Conservation (phyloP, 2,329 filamentous ascomycete species). For the Colletotrichum brevisporum region DNA sequence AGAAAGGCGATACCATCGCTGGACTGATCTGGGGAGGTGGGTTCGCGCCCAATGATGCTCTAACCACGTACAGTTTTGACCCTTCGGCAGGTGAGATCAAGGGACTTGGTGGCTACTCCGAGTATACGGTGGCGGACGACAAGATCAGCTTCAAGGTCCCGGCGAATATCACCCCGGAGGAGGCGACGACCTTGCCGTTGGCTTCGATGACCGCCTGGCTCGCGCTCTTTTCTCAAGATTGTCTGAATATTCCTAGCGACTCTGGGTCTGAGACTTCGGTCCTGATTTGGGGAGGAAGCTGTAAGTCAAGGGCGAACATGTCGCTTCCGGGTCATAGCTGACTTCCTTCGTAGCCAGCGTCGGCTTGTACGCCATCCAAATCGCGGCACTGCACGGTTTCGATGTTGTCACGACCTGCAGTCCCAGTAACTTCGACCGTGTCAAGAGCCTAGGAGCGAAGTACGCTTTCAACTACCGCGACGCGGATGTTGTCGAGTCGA, state of each 20-base stretch:
- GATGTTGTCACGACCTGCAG: conserved; percentile 54
- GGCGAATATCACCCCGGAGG: conserved; percentile 43
- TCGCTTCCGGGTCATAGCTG: accelerated
- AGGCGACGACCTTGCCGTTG: conserved; percentile 56
- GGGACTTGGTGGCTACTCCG: conserved; percentile 54
- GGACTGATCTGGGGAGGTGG: conserved; percentile 49
- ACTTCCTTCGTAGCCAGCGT: conserved; percentile 50
- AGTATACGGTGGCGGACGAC: conserved; percentile 58
- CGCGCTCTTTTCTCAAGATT: conserved; percentile 54
- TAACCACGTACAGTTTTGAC: background rate
- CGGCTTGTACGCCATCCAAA: conserved; percentile 53
- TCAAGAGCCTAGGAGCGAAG: conserved; percentile 50
- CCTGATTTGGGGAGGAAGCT: conserved; percentile 61
- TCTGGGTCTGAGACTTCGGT: conserved; percentile 42
- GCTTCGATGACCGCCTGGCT: conserved; percentile 56
- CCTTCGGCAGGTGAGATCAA: conserved; percentile 43
- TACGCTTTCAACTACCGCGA: conserved; percentile 58
- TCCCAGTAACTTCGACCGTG: conserved; percentile 48
- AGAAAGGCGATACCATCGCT: conserved; percentile 44
- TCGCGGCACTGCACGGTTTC: conserved; percentile 50
- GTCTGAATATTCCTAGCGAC: conserved; percentile 50
- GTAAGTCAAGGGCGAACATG: conserved; percentile 43
- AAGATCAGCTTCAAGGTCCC: conserved; percentile 57
- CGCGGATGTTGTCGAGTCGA: conserved; percentile 51
- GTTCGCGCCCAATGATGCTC: background rate